Percentiles rank a stretch among this genome's conserved stretches.
These are phyloP conservation scores for Tylopilus felleus DNA, from an alignment of 768 basidiomycete species.

Conservation along the genomic window DNA sequence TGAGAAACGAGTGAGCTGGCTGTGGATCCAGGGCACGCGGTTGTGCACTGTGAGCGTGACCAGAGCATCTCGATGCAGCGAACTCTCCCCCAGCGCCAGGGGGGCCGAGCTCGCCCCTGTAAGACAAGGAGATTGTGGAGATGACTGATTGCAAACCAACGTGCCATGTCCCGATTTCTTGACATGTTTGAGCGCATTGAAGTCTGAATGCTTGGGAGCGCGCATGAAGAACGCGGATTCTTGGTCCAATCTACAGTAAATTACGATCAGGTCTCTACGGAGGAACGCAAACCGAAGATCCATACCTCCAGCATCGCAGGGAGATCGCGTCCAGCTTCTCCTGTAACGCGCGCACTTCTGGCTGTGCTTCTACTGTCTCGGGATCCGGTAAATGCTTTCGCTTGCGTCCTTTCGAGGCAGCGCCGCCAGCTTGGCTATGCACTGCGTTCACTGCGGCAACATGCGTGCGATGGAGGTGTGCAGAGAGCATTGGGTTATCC, in stretches of 20 bases:
- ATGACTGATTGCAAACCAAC: neutral
- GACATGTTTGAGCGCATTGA: slow-evolving; percentile 47
- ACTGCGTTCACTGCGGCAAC: slow-evolving; percentile 42
- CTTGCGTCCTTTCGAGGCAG: slow-evolving; percentile 27
- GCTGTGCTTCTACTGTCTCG: slow-evolving; percentile 30
- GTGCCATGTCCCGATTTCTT: slow-evolving; percentile 36
- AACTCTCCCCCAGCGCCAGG: neutral
- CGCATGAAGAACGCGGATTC: slow-evolving; percentile 63
- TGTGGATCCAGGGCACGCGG: slow-evolving; percentile 58
- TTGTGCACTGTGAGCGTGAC: slow-evolving; percentile 60
- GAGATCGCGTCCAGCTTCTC: slow-evolving; percentile 47
- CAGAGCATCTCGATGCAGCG: slow-evolving; percentile 39
- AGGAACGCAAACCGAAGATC: slow-evolving; percentile 1
- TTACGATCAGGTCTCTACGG: neutral
- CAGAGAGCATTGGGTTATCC: slow-evolving; percentile 54
- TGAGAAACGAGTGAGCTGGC: slow-evolving; percentile 57
- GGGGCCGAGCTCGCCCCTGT: neutral
- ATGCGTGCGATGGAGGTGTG: slow-evolving; percentile 53
- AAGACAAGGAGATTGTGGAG: neutral
- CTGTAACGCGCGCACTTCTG: slow-evolving; percentile 49
- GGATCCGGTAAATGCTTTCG: slow-evolving; percentile 33
- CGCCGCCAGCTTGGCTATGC: slow-evolving; percentile 33
- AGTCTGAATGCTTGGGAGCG: slow-evolving; percentile 60
- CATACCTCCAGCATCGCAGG: slow-evolving; percentile 64
- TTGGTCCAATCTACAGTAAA: slow-evolving; percentile 40